Evolutionary conservation across 352 stramenopile genomes (phyloP).

Genomic region (Phytophthora uliginosa): DNA sequence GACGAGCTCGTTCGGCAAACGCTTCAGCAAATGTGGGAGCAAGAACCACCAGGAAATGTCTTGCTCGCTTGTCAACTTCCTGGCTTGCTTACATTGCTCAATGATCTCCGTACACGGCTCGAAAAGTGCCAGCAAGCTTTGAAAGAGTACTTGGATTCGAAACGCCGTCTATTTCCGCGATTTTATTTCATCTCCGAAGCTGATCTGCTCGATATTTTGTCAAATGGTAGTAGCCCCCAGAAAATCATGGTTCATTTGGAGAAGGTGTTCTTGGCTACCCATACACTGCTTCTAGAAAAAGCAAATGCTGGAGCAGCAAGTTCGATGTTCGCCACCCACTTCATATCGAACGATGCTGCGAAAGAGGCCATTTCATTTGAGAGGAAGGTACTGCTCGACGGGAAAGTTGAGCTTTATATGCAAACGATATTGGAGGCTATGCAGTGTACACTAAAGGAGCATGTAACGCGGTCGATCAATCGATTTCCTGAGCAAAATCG

Average conservation of each 20-base stretch:
- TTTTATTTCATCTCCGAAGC: constrained; percentile 98
- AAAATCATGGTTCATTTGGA: constrained; percentile 94
- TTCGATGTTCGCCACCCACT: constrained; percentile 83
- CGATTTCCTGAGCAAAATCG: constrained; percentile 93
- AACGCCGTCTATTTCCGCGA: constrained; percentile 92
- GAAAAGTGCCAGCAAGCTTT: constrained; percentile 96
- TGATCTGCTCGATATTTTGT: constrained; percentile 96
- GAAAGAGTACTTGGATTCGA: constrained; percentile 96
- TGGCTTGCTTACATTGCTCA: constrained; percentile 78
- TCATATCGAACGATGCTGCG: constrained; percentile 92
- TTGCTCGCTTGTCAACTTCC: constrained; percentile 86
- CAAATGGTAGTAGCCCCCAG: constrained; percentile 90
- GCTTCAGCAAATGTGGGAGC: constrained; percentile 82
- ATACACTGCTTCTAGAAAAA: constrained; percentile 77
- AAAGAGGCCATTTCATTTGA: constrained; percentile 94
- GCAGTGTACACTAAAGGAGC: constrained; percentile 91
- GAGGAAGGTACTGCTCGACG: constrained; percentile 85
- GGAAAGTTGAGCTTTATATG: constrained; percentile 98
- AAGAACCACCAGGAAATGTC: constrained; percentile 75
- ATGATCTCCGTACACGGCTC: constrained; percentile 80
- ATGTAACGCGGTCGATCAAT: constrained; percentile 87
- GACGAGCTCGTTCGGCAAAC: constrained; percentile 84
- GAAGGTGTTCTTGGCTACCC: constrained; percentile 87
- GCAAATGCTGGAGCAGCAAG: constrained; percentile 12
- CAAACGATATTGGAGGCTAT: constrained; percentile 93